A percentile compares a stretch with the other conserved stretches of the same genome.
These are phyloP conservation scores for Lanmaoa pseudosensibilis DNA, from an alignment of 768 basidiomycete species.

Conservation along the genomic window DNA sequence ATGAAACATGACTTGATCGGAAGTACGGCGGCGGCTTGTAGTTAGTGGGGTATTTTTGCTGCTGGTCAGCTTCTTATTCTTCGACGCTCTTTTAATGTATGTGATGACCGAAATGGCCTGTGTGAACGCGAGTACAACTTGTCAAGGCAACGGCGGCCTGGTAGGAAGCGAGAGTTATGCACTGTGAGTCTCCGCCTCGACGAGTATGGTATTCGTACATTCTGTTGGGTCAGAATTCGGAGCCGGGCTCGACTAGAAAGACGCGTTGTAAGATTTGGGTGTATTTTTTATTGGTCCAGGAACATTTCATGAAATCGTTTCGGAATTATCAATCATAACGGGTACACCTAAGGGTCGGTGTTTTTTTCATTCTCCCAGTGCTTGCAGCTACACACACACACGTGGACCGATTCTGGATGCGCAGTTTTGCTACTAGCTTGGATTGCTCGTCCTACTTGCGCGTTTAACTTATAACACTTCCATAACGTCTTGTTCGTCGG, in stretches of 20 bases:
- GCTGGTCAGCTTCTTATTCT: conserved; percentile 12
- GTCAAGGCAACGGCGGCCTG: no score
- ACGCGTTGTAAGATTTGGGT: background rate
- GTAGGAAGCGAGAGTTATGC: no score
- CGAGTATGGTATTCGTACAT: background rate
- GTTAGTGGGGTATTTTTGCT: conserved; percentile 9
- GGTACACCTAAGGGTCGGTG: background rate
- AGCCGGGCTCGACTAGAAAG: no score
- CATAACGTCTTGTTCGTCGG: background rate
- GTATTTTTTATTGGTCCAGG: background rate
- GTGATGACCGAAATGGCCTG: background rate
- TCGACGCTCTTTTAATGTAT: conserved; percentile 13
- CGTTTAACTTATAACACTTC: conserved; percentile 24
- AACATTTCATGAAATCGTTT: no score
- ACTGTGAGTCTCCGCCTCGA: background rate
- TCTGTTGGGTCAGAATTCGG: no score
- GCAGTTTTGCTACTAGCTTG: conserved; percentile 14
- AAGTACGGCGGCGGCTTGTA: conserved; percentile 9
- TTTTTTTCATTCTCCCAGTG: background rate
- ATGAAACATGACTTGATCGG: conserved; percentile 2
- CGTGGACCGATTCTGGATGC: conserved; percentile 8
- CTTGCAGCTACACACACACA: conserved; percentile 2
- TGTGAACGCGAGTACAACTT: background rate
- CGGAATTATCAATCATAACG: background rate
- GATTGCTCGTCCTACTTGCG: background rate